Base-by-base conservation (phyloP, 1,139 yeast genomes). In the Suhomyces atakaporum region DNA sequence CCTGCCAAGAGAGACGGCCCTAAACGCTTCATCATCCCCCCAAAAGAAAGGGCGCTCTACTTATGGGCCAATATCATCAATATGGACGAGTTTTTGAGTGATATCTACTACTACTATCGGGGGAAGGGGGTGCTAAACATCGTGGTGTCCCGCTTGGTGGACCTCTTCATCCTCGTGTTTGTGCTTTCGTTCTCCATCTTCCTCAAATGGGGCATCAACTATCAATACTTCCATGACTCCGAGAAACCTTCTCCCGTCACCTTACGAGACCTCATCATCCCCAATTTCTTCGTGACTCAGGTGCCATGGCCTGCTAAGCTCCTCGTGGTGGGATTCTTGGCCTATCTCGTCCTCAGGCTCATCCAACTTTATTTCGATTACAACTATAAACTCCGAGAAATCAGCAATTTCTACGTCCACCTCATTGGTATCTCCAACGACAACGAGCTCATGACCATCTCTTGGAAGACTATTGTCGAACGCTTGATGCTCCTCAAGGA, bases 21-120 rank as follows among this genome's bases (percentile, higher is more conserved):
- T 13, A 16, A 30, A 24, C 25, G 32, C 16, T 38, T 41, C 36
- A 53, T 65, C 32, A 69, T 70, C 9, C 75, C 75, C 7, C 75
- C 95, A 1, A 77, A 75, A 47, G 97, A 90, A 55, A 65, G 90
- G 34, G 96, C 97, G 0, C 67, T 86, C 27, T 92, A 96, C 85
- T 74, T 87, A 40, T 94, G 98, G 97, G 95, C 97, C 1, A 92
- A 92, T 51, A 88, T 92, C 22, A 87, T 87, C 47, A 90, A 92
- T 56, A 73, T 92, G 60, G 98, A 92, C 60, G 77, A 80, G 33
- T 92, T 92, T 50, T 66, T 92, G 19, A 78, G 79, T 38, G 95
- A 90, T 48, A 83, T 89, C 6, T 92, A 94, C 59, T 73, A 75
- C 37, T 92, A 89, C 56, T 94, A 85, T 54, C 66, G 85, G 28